phyloP scores from a whole-genome alignment of 164 flowering plant genomes.

The Vitis vinifera region ASM3070453v1 NC_081815.1:6991001-6991500 shows the following conservation, averaged over 20 bases:
- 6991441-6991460: too few relatives aligned
- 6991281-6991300: neutral
- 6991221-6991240: too few relatives aligned
- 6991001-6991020: constrained; percentile 79
- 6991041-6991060: constrained; percentile 63
- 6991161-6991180: constrained; percentile 17
- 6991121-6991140: constrained; percentile 30
- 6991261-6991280: neutral
- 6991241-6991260: neutral
- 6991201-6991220: too few relatives aligned
- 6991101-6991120: constrained; percentile 33
- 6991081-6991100: constrained; percentile 55
- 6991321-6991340: neutral
- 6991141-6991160: constrained; percentile 85
- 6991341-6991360: neutral
- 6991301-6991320: neutral
- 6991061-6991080: constrained; percentile 54
- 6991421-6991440: too few relatives aligned
- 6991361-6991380: too few relatives aligned
- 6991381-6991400: too few relatives aligned
- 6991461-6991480: too few relatives aligned
- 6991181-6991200: neutral
- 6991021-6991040: constrained; percentile 59
- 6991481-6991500: too few relatives aligned
- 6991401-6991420: too few relatives aligned